A percentile compares a stretch with the other conserved stretches of the same genome.
Evolutionary conservation across 352 stramenopile species (phyloP).

Genomic region (Phytopythium kandeliae): DNA sequence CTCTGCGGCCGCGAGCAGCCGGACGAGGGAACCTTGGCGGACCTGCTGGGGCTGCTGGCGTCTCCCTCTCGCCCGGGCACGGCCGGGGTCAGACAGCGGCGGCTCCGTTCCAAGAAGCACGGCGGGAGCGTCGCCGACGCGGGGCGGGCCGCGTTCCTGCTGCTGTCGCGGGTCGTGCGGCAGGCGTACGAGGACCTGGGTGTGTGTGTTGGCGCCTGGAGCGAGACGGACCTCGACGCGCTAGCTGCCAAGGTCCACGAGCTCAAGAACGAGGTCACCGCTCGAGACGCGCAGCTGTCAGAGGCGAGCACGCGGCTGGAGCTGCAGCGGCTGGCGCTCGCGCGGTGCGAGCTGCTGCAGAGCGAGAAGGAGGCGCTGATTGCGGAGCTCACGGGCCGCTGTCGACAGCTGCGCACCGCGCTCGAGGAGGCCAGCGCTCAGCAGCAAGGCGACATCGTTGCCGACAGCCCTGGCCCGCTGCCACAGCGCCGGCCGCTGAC

Average conservation of each 20-base stretch:
- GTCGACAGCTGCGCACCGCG: constrained; percentile 24
- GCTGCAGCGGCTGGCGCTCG: constrained; percentile 28
- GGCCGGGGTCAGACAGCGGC: background rate
- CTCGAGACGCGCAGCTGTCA: constrained; percentile 11
- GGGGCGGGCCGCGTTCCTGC: constrained; percentile 7
- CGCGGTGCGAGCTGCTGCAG: constrained; percentile 31
- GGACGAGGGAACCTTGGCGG: background rate
- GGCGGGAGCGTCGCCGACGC: background rate
- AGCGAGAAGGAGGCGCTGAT: constrained; percentile 59
- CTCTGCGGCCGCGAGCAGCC: constrained; percentile 18
- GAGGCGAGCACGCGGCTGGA: constrained; percentile 14
- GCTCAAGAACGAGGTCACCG: constrained; percentile 11
- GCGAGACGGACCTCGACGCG: constrained; percentile 37
- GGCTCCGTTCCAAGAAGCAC: background rate
- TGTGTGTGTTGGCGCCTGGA: constrained; percentile 43
- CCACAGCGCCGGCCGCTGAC: constrained; percentile 26
- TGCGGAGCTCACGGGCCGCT: constrained; percentile 38
- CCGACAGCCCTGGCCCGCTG: background rate
- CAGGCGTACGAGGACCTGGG: constrained; percentile 43
- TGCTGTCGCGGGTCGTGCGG: constrained; percentile 19
- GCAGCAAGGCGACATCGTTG: background rate
- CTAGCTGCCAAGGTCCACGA: constrained; percentile 18
- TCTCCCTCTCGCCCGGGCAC: background rate
- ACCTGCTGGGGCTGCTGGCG: background rate
- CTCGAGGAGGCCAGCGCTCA: constrained; percentile 8